Base-by-base conservation (phyloP, 257 asterid genomes). In the Petunia secreta region DNA sequence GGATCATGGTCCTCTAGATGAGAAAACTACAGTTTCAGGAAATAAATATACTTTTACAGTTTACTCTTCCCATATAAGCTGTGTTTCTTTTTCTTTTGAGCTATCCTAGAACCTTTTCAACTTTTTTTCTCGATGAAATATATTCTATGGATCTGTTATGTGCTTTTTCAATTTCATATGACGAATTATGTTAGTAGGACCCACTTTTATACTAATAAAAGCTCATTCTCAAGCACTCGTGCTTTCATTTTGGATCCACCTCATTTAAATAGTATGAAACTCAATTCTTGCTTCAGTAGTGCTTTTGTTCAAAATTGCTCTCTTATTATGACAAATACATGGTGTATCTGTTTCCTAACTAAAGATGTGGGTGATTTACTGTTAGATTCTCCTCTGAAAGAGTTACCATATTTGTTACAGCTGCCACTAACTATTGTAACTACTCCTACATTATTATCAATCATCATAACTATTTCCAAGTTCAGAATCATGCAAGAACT, bases 1-100 rank as follows among this genome's bases (percentile, higher is more conserved):
- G 52, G 58, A 68, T n/a, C 58, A 68, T 68, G 76, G 76, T 44
- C 38, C 58, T 68, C 76, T 44, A 68, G 76, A 44, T 68, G 75
- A 44, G 76, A 46, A 68, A 44, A 16, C 58, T 68, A 44, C 16
- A 68, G 8, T 44, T 16, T 16, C 14, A 40, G 58, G 58, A 68
- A 68, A 44, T 46, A 44, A 10, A 44, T 57, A n/a, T 68, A 44
- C 40, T 44, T 3, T 44, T 68, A 43, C 25, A 25, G 25, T 25
- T 43, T 14, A 68, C 57, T 68, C 76, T 68, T 68, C 44, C 16
- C 76, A 44, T 10, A 44, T 52, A 44, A 16, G 58, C 9, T 37
- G n/a, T 44, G 76, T 16, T 25, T n/a, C 16, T 14, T 64, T 4
- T 65, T 55, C 34, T 13, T 13, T 9, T 11, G 36, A 34, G 38